Percentiles rank a stretch among this genome's conserved stretches.
Conservation (phyloP, 2,329 filamentous ascomycete genomes). For the Phyllosticta paracitricarpa region DNA sequence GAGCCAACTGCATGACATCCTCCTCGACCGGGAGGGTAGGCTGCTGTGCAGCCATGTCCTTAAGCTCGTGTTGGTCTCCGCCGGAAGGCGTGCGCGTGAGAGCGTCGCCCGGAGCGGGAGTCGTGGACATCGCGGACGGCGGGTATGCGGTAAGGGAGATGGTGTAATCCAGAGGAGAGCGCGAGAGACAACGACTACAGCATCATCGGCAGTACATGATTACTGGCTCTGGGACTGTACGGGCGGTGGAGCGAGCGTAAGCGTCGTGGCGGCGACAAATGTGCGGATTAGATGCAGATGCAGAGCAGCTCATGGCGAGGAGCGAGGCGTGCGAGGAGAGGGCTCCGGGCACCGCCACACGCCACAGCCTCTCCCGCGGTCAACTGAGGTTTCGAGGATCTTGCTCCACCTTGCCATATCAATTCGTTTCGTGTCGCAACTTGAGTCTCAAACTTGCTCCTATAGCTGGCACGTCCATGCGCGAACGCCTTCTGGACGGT, state of each 20-base stretch:
- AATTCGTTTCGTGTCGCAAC: neutral
- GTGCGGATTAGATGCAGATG: neutral
- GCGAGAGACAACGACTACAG: neutral
- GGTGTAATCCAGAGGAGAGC: neutral
- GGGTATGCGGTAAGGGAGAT: neutral
- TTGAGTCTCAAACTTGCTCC: neutral
- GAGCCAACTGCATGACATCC: constrained; percentile 92
- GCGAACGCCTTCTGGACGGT: neutral
- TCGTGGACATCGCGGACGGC: neutral
- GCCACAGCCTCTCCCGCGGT: neutral
- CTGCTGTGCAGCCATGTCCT: constrained; percentile 26
- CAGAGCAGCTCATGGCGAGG: neutral
- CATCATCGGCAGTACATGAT: constrained; percentile 9
- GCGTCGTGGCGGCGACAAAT: neutral
- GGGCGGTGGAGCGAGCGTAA: neutral
- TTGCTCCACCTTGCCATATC: neutral
- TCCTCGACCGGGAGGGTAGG: constrained; percentile 47
- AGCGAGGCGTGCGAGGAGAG: neutral
- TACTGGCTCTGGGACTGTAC: neutral
- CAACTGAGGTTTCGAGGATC: neutral
- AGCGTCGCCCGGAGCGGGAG: neutral
- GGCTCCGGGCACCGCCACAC: neutral
- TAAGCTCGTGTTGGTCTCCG: constrained; percentile 24
- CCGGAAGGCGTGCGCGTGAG: constrained; percentile 1
- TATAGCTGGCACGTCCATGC: neutral